A percentile compares a stretch with the other conserved stretches of the same genome.
These are phyloP conservation scores for Ophiocordyceps camponoti-saundersi DNA, from an alignment of 2,329 filamentous ascomycete genomes.

Conservation along the genomic window DNA sequence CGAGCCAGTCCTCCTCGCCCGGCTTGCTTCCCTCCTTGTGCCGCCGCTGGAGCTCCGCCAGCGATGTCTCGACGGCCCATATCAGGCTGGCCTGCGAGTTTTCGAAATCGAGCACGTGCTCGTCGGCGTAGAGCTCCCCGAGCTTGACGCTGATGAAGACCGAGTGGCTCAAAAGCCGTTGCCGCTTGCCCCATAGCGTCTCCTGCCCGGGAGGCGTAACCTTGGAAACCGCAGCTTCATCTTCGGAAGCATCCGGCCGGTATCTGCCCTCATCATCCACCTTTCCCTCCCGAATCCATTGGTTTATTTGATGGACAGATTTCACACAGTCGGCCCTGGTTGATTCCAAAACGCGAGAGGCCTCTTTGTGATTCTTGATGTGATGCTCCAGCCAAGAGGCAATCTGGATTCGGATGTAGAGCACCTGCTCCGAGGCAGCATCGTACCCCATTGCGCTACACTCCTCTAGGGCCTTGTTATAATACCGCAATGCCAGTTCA, in stretches of 20 bases:
- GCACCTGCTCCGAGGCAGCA: slow-evolving; percentile 76
- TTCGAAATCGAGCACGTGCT: slow-evolving; percentile 57
- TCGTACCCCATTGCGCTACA: slow-evolving; percentile 64
- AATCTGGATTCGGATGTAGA: slow-evolving; percentile 75
- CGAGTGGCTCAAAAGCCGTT: slow-evolving; percentile 53
- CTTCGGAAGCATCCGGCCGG: slow-evolving; percentile 4
- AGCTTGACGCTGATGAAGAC: slow-evolving; percentile 70
- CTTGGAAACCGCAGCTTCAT: background rate
- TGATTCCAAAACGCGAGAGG: slow-evolving; percentile 65
- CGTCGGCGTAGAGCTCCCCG: slow-evolving; percentile 63
- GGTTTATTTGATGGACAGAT: slow-evolving; percentile 40
- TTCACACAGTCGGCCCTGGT: slow-evolving; percentile 50
- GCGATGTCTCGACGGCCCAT: slow-evolving; percentile 64
- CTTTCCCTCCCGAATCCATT: slow-evolving; percentile 27
- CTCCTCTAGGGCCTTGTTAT: slow-evolving; percentile 59
- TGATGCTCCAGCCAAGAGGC: slow-evolving; percentile 66
- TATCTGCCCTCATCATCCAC: slow-evolving; percentile 22
- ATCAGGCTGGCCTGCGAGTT: slow-evolving; percentile 56
- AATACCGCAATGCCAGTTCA: slow-evolving; percentile 65
- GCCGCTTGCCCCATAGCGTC: slow-evolving; percentile 39
- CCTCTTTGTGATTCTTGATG: slow-evolving; percentile 43
- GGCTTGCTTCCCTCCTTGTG: slow-evolving; percentile 50
- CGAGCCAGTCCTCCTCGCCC: slow-evolving; percentile 56
- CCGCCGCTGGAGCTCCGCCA: slow-evolving; percentile 58
- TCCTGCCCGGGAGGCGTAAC: slow-evolving; percentile 14